These are phyloP conservation scores for Candida railenensis DNA, from an alignment of 805 yeast species.

Conservation along the genomic window DNA sequence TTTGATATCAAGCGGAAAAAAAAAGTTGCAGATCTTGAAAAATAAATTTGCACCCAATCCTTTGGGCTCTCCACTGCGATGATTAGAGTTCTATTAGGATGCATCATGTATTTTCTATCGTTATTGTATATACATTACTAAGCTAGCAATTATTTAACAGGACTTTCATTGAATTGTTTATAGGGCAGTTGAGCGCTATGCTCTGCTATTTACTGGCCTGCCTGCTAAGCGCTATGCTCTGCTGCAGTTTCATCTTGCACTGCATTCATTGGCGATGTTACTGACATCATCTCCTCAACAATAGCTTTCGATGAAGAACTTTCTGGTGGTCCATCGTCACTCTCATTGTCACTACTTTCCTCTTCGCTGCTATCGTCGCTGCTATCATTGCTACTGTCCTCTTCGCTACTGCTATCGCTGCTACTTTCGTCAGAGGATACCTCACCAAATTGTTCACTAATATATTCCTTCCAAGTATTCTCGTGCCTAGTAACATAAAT, in stretches of 20 bases:
- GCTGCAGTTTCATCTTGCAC: too few species aligned
- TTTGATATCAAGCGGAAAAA: too few species aligned
- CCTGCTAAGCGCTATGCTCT: too few species aligned
- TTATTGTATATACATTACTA: too few species aligned
- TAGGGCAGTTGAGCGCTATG: too few species aligned
- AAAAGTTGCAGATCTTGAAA: not conserved
- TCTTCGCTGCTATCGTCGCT: constrained; percentile 9
- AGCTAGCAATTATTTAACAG: too few species aligned
- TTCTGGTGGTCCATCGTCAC: constrained; percentile 30
- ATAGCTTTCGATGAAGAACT: constrained; percentile 27
- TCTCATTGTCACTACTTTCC: not conserved
- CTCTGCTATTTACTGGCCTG: too few species aligned
- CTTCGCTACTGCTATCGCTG: constrained; percentile 5
- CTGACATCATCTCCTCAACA: not conserved
- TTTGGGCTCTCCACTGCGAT: not conserved
- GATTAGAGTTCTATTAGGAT: too few species aligned
- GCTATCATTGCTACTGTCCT: constrained; percentile 6
- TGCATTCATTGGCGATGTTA: not conserved
- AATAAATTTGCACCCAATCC: not conserved
- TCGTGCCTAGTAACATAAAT: constrained; percentile 42
- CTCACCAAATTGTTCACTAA: constrained; percentile 10
- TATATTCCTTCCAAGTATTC: constrained; percentile 21
- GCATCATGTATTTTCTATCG: too few species aligned
- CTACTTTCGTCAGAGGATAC: constrained; percentile 16
- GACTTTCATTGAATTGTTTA: too few species aligned